These are phyloP conservation scores for Citrullus colocynthis DNA, from an alignment of 306 rosid species.

Conservation along the genomic window DNA sequence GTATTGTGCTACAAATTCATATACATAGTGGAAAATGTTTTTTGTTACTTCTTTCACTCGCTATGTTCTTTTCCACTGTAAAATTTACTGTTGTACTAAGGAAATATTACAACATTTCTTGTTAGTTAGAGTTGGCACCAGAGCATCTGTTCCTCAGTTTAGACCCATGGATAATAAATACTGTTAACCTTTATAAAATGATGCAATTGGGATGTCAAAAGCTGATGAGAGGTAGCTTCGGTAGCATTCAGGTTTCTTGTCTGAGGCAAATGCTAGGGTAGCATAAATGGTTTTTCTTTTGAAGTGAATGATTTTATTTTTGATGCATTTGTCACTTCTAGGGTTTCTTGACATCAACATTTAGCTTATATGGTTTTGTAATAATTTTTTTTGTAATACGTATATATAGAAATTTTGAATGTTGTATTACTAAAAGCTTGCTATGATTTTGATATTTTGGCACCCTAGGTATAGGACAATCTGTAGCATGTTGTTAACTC, in stretches of 20 bases:
- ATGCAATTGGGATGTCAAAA: not conserved
- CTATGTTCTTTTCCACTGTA: not conserved
- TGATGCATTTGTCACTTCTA: not conserved
- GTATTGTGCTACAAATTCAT: constrained; percentile 11
- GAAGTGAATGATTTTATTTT: not conserved
- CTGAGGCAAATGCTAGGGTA: not conserved
- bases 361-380: not conserved
- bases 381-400: not conserved
- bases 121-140: not conserved
- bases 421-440: not conserved
- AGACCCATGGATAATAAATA: not conserved
- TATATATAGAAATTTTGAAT: not conserved
- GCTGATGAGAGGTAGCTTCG: not conserved
- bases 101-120: not conserved
- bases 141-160: not conserved
- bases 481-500: not conserved
- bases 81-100: not conserved
- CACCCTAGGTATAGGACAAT: not conserved
- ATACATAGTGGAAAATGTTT: not conserved
- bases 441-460: not conserved
- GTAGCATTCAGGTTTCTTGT: not conserved
- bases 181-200: not conserved
- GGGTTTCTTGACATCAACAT: not conserved
- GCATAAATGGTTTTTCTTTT: not conserved
- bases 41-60: not conserved